Conservation (phyloP, 805 yeast genomes). For the Candida dendrica region DNA sequence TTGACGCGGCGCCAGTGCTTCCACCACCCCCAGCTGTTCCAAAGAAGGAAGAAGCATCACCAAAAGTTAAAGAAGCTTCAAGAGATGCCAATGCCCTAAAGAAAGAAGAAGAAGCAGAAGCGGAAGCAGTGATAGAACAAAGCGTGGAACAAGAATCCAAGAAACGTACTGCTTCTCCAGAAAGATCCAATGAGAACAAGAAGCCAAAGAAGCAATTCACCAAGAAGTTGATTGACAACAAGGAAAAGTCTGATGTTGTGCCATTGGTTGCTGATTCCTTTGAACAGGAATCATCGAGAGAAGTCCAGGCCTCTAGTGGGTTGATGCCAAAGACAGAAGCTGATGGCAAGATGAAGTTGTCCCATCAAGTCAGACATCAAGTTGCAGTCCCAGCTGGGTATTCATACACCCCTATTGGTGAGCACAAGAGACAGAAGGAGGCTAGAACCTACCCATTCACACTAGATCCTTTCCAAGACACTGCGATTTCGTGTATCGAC, state of each 20-base stretch:
- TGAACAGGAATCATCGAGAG: constrained; percentile 84
- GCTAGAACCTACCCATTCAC: constrained; percentile 91
- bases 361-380: constrained; percentile 95
- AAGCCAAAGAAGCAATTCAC: constrained; percentile 16
- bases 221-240: constrained; percentile 25
- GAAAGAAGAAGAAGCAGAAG: constrained; percentile 8
- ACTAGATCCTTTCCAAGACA: constrained; percentile 96
- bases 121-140: too few relatives aligned
- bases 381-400: constrained; percentile 93
- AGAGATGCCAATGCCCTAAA: constrained; percentile 1
- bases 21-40: constrained; percentile 11
- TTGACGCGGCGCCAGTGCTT: constrained; percentile 44
- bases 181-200: constrained; percentile 4
- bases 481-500: constrained; percentile 93
- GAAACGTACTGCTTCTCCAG: constrained; percentile 18
- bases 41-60: constrained; percentile 1
- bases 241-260: constrained; percentile 39
- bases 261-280: constrained; percentile 83
- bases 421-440: constrained; percentile 69
- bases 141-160: constrained; percentile 10
- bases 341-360: constrained; percentile 56
- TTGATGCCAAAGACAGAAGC: constrained; percentile 39
- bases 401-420: constrained; percentile 80
- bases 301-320: constrained; percentile 78
- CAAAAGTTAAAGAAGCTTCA: constrained; percentile 3